A percentile compares a stretch with the other conserved stretches of the same genome.
phyloP scores from a whole-genome alignment of 805 yeast genomes.

The Wickerhamiella alocasiicola region DNA sequence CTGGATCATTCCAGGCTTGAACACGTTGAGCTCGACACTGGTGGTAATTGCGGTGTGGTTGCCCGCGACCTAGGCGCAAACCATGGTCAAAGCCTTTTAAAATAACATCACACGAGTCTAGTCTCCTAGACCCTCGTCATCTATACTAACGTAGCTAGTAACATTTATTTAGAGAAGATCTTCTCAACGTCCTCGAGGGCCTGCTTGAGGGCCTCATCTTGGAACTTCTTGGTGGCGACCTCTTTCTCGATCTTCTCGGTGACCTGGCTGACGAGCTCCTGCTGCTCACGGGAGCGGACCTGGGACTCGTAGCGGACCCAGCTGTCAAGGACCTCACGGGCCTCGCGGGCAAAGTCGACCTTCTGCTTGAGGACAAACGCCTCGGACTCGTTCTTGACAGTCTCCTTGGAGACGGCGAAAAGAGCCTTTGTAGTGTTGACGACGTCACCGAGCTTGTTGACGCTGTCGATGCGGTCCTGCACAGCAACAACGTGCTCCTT shows the following conservation, averaged over 20 bases:
- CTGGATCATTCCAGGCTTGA: too few species aligned
- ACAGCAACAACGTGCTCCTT: conserved; percentile 85
- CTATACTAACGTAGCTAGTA: conserved; percentile 4
- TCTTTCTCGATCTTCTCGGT: conserved; percentile 81
- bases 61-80: too few species aligned
- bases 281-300: conserved; percentile 92
- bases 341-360: conserved; percentile 77
- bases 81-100: too few species aligned
- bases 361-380: conserved; percentile 87
- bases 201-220: conserved; percentile 81
- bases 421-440: conserved; percentile 81
- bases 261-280: conserved; percentile 75
- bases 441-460: conserved; percentile 81
- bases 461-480: conserved; percentile 79
- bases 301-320: conserved; percentile 98
- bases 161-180: conserved; percentile 35
- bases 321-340: conserved; percentile 89
- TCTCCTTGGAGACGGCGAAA: conserved; percentile 90
- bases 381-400: conserved; percentile 90
- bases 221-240: conserved; percentile 78
- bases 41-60: too few species aligned
- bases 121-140: too few species aligned
- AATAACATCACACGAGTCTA: too few species aligned
- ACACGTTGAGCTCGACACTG: too few species aligned
- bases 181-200: conserved; percentile 86